Percentiles rank a stretch among this genome's conserved stretches.
phyloP scores from a whole-genome alignment of 805 yeast species.

The Candida ficus region DNA sequence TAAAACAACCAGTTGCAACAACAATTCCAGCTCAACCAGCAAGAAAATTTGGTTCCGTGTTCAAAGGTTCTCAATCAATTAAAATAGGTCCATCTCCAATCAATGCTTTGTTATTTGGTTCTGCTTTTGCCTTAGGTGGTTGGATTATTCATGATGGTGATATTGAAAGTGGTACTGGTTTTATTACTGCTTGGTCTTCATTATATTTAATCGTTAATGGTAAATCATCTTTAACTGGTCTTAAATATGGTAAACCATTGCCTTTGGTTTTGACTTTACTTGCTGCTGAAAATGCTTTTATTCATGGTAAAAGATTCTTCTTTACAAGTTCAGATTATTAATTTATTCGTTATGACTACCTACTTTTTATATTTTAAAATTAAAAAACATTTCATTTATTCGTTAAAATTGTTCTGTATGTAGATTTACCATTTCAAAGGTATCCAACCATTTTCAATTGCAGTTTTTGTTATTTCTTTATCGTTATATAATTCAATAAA shows the following conservation, averaged over 20 bases:
- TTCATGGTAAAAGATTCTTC: slow-evolving; percentile 70
- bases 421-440: slow-evolving; percentile 63
- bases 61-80: slow-evolving; percentile 1
- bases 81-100: slow-evolving; percentile 29
- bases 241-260: slow-evolving; percentile 53
- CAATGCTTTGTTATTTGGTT: slow-evolving; percentile 51
- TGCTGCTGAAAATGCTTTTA: slow-evolving; percentile 55
- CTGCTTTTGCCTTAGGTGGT: slow-evolving; percentile 60
- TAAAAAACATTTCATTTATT: neutral
- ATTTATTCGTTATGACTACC: too few relatives aligned
- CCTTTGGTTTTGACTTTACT: slow-evolving; percentile 55
- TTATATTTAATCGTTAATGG: slow-evolving; percentile 72
- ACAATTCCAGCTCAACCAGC: slow-evolving; percentile 6
- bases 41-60: neutral
- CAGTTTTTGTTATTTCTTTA: slow-evolving; percentile 50
- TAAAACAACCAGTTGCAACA: slow-evolving; percentile 24
- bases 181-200: slow-evolving; percentile 75
- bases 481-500: slow-evolving; percentile 87
- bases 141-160: slow-evolving; percentile 78
- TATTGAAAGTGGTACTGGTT: slow-evolving; percentile 72
- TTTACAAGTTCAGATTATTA: slow-evolving; percentile 13
- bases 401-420: neutral
- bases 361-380: too few relatives aligned
- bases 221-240: slow-evolving; percentile 43
- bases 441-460: slow-evolving; percentile 48